Base-by-base conservation (phyloP, 192 early-diverging fungal species). In the Coemansia sp. region DNA sequence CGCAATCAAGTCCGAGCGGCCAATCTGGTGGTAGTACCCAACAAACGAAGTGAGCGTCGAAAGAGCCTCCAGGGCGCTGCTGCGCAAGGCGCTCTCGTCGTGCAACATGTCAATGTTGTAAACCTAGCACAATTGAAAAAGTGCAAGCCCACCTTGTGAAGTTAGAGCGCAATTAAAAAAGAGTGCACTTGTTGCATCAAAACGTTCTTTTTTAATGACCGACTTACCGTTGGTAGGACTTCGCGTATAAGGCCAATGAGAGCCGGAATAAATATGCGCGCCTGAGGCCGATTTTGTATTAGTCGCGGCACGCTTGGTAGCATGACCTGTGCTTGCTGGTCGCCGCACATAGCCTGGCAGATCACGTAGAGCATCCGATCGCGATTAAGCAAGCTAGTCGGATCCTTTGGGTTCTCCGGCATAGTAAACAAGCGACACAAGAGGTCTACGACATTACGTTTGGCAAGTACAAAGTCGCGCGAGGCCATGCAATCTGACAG, bases 1-100 rank as follows among this genome's bases (percentile, higher is more conserved):
- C 13, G 53, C 65, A 23, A 81, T 68, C 59, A 81, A 18, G 36
- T 72, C 73, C 0, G 67, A 70, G 0, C 55, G 28, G 2, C 64
- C 65, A 6, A 82, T 26, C 18, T 43, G 34, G 39, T 73, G 64
- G 35, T 82, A 82, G 50, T 82, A 82, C n/a, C 73, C 61, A n/a
- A 71, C 60, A 56, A 51, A 76, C 10, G 66, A 61, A 18, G 59
- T 70, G 5, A 76, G 20, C 8, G 66, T 63, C 4, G 66, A 69
- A 23, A 81, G 39, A 0, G 73, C 73, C 16, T 72, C 66, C 24
- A 69, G 66, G 1, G 69, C 78, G 57, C 45, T 43, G 38, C 38
- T 50, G 0, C 73, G 69, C 31, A 75, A 45, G 21, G 38, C 33
- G 3, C 33, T 9, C 36, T 73, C 66, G 42, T 67, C 65, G 13